Conservation (phyloP, 768 basidiomycete species). For the Hericium erinaceus region DNA sequence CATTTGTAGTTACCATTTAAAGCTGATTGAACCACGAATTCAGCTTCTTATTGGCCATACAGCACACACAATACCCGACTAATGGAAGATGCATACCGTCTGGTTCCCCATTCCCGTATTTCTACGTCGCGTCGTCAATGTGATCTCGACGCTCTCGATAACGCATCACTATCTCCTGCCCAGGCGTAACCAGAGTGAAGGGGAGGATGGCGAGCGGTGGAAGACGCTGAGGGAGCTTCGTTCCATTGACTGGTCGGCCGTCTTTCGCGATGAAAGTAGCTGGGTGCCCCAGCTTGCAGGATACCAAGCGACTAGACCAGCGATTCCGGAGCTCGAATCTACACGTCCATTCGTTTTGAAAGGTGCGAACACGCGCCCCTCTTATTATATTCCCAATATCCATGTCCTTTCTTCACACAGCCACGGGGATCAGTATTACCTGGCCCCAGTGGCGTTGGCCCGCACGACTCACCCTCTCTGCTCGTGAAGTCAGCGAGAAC, state of each 20-base stretch:
- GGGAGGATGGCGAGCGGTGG: neutral
- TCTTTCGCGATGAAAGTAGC: neutral
- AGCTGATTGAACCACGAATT: too few relatives aligned
- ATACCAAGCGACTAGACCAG: neutral
- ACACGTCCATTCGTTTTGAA: neutral
- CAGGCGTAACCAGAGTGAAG: neutral
- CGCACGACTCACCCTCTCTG: slow-evolving; percentile 1
- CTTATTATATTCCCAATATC: neutral
- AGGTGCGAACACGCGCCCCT: neutral
- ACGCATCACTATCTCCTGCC: slow-evolving; percentile 50
- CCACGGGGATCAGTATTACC: neutral
- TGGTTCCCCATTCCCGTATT: slow-evolving; percentile 47
- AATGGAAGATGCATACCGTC: slow-evolving; percentile 32
- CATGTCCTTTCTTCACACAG: neutral
- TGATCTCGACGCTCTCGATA: slow-evolving; percentile 60
- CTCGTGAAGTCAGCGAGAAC: neutral
- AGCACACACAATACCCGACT: neutral
- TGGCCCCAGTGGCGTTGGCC: slow-evolving; percentile 11
- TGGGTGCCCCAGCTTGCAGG: neutral
- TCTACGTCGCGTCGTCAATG: slow-evolving; percentile 57
- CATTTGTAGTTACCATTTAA: too few relatives aligned
- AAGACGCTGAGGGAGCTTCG: neutral
- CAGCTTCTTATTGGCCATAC: too few relatives aligned
- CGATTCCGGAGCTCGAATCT: neutral
- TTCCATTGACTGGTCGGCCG: neutral